Percentiles rank a stretch among this genome's conserved stretches.
Evolutionary conservation across 2,329 filamentous ascomycete genomes (phyloP).

Genomic region (Beauveria brongniartii): DNA sequence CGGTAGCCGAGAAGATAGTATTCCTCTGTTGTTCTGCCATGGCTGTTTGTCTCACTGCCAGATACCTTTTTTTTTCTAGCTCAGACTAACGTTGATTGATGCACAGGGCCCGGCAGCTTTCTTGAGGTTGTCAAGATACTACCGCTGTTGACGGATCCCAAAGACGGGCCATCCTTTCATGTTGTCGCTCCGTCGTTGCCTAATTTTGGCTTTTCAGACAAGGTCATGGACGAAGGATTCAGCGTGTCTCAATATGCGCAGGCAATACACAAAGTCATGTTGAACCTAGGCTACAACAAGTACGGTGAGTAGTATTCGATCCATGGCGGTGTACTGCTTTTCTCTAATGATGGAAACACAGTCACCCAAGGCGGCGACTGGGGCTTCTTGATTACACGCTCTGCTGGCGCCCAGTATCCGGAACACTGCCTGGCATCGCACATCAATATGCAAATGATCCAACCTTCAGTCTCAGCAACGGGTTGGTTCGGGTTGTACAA

Average conservation of each 20-base stretch:
- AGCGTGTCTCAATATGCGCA: slow-evolving; percentile 36
- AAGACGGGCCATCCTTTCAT: slow-evolving; percentile 37
- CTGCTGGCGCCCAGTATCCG: slow-evolving; percentile 50
- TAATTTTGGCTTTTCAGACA: slow-evolving; percentile 36
- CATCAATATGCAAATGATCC: slow-evolving; percentile 45
- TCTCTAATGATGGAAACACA: neutral
- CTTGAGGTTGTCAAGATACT: slow-evolving; percentile 58
- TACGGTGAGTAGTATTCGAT: slow-evolving; percentile 20
- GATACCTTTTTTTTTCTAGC: too few relatives aligned
- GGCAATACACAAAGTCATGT: slow-evolving; percentile 59
- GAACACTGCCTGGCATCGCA: slow-evolving; percentile 37
- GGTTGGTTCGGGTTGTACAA: slow-evolving; percentile 27
- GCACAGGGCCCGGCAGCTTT: slow-evolving; percentile 58
- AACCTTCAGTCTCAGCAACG: slow-evolving; percentile 32
- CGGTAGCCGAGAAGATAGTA: slow-evolving; percentile 40
- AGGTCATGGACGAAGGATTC: slow-evolving; percentile 23
- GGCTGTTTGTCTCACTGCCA: slow-evolving; percentile 37
- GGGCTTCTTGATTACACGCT: slow-evolving; percentile 56
- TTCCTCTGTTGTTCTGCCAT: slow-evolving; percentile 61
- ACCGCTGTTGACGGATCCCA: slow-evolving; percentile 31
- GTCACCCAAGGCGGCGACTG: slow-evolving; percentile 57
- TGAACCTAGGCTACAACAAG: slow-evolving; percentile 47
- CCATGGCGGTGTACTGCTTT: accelerated
- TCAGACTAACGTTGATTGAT: neutral
- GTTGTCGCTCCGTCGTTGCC: slow-evolving; percentile 51